Percentiles rank a stretch among this genome's conserved stretches.
Conservation (phyloP, 805 yeast genomes). For the Suhomyces sp. region DNA sequence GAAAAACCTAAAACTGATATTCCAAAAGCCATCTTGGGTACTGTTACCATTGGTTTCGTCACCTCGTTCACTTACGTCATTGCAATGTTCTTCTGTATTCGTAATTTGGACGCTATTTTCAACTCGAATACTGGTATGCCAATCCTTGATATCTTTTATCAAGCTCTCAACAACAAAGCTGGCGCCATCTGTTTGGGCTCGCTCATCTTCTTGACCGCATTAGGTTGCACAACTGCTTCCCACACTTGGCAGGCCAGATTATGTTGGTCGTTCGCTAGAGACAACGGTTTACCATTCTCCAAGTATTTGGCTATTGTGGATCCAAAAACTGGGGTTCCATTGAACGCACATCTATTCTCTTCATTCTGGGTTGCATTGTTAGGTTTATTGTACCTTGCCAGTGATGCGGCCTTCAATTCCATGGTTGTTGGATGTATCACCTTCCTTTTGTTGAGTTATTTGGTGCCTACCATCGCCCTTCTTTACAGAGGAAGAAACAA, state of each 20-base stretch:
- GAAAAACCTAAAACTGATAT: constrained; percentile 35
- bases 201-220: constrained; percentile 33
- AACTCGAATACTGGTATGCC: constrained; percentile 35
- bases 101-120: constrained; percentile 28
- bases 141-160: constrained; percentile 39
- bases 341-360: constrained; percentile 39
- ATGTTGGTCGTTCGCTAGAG: constrained; percentile 44
- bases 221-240: constrained; percentile 38
- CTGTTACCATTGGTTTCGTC: constrained; percentile 39
- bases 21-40: constrained; percentile 38
- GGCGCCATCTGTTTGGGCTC: constrained; percentile 38
- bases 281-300: constrained; percentile 42
- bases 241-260: constrained; percentile 45
- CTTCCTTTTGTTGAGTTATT: constrained; percentile 34
- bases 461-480: constrained; percentile 35
- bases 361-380: constrained; percentile 31
- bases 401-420: constrained; percentile 39
- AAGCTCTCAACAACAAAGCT: constrained; percentile 31
- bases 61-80: constrained; percentile 39
- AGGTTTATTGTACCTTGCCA: constrained; percentile 36
- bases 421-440: constrained; percentile 39
- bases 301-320: constrained; percentile 35
- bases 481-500: constrained; percentile 36
- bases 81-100: constrained; percentile 39
- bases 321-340: constrained; percentile 37